These are phyloP conservation scores for Phaffia australis DNA, from an alignment of 768 basidiomycete genomes.

Conservation along the genomic window DNA sequence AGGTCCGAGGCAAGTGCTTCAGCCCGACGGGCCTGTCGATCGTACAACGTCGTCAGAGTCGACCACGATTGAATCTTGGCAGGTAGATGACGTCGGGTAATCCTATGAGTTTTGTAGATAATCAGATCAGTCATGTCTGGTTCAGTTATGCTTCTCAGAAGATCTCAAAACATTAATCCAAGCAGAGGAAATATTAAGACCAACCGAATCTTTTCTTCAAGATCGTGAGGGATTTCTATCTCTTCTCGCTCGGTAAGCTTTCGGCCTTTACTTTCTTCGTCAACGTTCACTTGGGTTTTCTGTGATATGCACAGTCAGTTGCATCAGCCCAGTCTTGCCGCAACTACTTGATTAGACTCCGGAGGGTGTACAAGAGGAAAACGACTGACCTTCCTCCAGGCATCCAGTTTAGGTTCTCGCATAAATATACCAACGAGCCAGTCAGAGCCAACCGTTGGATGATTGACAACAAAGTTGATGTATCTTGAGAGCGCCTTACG, in stretches of 20 bases:
- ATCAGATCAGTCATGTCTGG: neutral
- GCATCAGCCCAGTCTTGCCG: neutral
- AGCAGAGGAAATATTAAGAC: conserved; percentile 14
- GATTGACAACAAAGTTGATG: conserved; percentile 75
- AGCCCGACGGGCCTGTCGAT: conserved; percentile 78
- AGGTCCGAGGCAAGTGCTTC: conserved; percentile 86
- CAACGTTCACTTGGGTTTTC: conserved; percentile 57
- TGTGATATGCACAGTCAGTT: neutral
- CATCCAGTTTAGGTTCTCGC: conserved; percentile 69
- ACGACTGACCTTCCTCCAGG: conserved; percentile 56
- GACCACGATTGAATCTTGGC: conserved; percentile 84
- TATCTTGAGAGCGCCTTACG: conserved; percentile 73
- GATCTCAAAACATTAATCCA: neutral
- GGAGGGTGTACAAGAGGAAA: neutral
- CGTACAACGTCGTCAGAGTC: conserved; percentile 70
- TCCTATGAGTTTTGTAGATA: conserved; percentile 40
- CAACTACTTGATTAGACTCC: neutral
- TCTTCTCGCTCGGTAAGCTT: conserved; percentile 50
- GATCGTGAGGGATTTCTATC: conserved; percentile 82
- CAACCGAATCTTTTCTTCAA: conserved; percentile 78
- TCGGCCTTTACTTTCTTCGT: conserved; percentile 63
- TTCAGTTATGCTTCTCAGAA: neutral
- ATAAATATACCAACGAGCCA: conserved; percentile 71
- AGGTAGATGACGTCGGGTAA: conserved; percentile 62
- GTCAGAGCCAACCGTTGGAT: conserved; percentile 82